Percentiles rank a stretch among this genome's conserved stretches.
Evolutionary conservation across 1,284 basidiomycete genomes (phyloP).

Genomic region (Trichosporon inkin): DNA sequence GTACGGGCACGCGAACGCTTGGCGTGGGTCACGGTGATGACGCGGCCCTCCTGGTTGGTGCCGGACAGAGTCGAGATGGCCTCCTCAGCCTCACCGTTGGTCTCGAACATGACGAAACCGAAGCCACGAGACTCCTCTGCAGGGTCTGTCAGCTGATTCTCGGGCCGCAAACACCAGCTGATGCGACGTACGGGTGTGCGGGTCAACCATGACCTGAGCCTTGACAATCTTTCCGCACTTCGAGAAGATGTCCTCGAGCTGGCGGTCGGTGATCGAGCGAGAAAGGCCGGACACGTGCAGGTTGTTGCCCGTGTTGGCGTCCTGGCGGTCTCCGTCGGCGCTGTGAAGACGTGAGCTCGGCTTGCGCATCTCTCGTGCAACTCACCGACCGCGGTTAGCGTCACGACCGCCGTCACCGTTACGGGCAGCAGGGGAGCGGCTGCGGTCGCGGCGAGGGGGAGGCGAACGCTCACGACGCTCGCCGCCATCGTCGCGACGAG

Average conservation of each 20-base stretch:
- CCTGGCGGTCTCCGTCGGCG: conserved; percentile 50
- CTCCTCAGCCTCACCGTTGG: conserved; percentile 78
- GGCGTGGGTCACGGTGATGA: conserved; percentile 83
- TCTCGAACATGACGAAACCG: conserved; percentile 95
- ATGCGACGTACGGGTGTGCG: conserved; percentile 70
- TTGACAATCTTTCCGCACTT: conserved; percentile 82
- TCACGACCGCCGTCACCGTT: conserved; percentile 26
- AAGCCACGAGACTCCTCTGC: conserved; percentile 83
- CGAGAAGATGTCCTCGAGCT: conserved; percentile 80
- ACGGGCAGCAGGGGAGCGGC: conserved; percentile 32
- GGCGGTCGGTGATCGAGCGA: conserved; percentile 71
- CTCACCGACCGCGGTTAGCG: conserved; percentile 26
- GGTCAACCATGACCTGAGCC: conserved; percentile 93
- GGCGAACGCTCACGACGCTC: conserved; percentile 19
- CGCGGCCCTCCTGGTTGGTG: conserved; percentile 79
- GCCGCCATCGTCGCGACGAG: conserved; percentile 26
- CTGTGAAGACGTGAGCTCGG: conserved; percentile 2
- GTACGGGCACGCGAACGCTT: conserved; percentile 89
- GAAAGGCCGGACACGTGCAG: conserved; percentile 88
- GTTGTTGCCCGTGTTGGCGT: conserved; percentile 86
- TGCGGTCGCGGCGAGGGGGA: conserved; percentile 29
- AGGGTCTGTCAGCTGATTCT: neutral
- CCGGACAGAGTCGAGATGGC: conserved; percentile 78
- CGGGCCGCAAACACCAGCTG: neutral
- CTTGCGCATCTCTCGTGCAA: neutral